These are phyloP conservation scores for Suillus spraguei DNA, from an alignment of 768 basidiomycete genomes.

Conservation along the genomic window DNA sequence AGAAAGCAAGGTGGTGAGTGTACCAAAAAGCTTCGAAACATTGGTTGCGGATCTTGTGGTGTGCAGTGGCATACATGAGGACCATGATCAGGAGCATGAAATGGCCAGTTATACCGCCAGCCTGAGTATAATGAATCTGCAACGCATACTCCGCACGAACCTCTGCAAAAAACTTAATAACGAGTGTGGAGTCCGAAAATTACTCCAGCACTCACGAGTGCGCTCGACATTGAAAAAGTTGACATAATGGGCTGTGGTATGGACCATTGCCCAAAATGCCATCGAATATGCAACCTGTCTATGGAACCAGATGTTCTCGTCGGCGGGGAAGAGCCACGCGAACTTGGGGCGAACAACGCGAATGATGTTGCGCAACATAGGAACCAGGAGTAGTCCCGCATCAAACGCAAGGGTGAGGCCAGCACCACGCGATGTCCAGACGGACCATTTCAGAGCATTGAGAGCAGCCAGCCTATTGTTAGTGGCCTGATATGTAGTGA, in stretches of 20 bases:
- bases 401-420: constrained; percentile 89
- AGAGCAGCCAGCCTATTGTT: constrained; percentile 70
- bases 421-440: constrained; percentile 90
- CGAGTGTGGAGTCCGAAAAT: neutral
- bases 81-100: constrained; percentile 96
- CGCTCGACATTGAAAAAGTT: constrained; percentile 93
- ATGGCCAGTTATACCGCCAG: constrained; percentile 93
- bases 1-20: constrained; percentile 92
- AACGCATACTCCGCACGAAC: constrained; percentile 76
- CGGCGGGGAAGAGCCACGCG: constrained; percentile 85
- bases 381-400: constrained; percentile 83
- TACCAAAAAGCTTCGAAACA: constrained; percentile 98
- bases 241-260: constrained; percentile 92
- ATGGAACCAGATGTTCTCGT: constrained; percentile 97
- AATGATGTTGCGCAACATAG: constrained; percentile 88
- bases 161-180: constrained; percentile 47
- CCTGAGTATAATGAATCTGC: constrained; percentile 85
- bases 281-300: constrained; percentile 93
- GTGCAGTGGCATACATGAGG: constrained; percentile 90
- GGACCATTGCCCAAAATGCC: constrained; percentile 92
- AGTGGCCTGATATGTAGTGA: constrained; percentile 44
- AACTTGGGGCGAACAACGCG: constrained; percentile 80
- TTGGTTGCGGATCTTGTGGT: constrained; percentile 83
- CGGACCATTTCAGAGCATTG: constrained; percentile 79
- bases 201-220: constrained; percentile 58